These are phyloP conservation scores for Mayamaea pseudoterrestris DNA, from an alignment of 108 stramenopile genomes.

Conservation along the genomic window DNA sequence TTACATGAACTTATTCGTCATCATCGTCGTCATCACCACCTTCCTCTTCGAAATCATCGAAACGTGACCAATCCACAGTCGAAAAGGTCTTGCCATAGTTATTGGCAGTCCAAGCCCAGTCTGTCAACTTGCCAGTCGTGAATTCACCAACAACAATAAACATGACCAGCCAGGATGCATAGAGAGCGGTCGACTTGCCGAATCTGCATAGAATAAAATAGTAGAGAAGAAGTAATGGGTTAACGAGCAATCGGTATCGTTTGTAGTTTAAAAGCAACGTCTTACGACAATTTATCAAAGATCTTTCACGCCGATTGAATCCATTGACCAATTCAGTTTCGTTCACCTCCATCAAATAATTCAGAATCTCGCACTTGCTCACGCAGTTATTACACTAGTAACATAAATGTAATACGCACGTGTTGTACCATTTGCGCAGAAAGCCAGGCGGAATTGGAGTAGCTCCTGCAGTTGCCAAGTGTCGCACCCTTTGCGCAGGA, in stretches of 20 bases:
- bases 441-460: neutral
- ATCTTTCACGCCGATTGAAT: neutral
- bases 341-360: neutral
- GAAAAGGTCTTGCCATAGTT: constrained; percentile 69
- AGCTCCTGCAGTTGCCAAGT: neutral
- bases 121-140: constrained; percentile 40
- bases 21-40: constrained; percentile 77
- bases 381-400: neutral
- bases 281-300: neutral
- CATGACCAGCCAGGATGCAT: constrained; percentile 65
- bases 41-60: constrained; percentile 58
- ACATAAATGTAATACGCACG: neutral
- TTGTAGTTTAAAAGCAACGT: too few species aligned
- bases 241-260: neutral
- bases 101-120: constrained; percentile 54
- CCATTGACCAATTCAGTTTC: neutral
- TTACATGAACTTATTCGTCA: constrained; percentile 18
- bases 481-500: too few species aligned
- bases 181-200: constrained; percentile 68
- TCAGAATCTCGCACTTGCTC: neutral
- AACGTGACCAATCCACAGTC: constrained; percentile 79
- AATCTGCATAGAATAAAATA: constrained; percentile 28
- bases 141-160: constrained; percentile 69
- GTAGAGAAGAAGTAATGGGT: neutral
- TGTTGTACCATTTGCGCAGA: constrained; percentile 3